phyloP scores from a whole-genome alignment of 768 basidiomycete species.

The Mycena latifolia region DNA sequence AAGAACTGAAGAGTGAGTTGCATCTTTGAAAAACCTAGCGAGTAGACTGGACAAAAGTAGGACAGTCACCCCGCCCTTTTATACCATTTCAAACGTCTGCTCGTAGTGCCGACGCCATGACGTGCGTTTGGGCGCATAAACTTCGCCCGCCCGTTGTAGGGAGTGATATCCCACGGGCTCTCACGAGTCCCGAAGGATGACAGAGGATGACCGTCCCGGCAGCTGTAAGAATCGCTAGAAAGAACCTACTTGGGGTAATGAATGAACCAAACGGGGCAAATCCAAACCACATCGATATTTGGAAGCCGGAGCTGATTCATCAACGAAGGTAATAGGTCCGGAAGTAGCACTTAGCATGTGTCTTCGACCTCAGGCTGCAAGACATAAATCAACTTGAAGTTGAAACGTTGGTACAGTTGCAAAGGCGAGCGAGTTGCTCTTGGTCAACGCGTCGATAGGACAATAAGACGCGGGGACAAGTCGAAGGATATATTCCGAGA shows the following conservation, averaged over 20 bases:
- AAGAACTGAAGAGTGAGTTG: slow-evolving; percentile 12
- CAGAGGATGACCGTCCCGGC: too few species aligned
- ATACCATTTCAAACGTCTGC: slow-evolving; percentile 15
- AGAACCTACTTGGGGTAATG: slow-evolving; percentile 7
- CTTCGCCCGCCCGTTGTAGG: background rate
- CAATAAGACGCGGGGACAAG: too few species aligned
- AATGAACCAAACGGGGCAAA: too few species aligned
- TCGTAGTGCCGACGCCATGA: background rate
- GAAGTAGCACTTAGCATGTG: too few species aligned
- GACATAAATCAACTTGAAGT: too few species aligned
- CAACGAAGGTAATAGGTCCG: too few species aligned
- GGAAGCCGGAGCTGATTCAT: background rate
- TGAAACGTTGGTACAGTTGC: too few species aligned
- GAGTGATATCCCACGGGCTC: slow-evolving; percentile 10
- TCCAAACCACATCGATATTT: too few species aligned
- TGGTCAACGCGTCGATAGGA: too few species aligned
- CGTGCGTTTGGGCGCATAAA: background rate
- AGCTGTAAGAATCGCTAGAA: background rate
- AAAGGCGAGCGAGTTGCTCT: too few species aligned
- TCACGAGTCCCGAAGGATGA: slow-evolving; percentile 10
- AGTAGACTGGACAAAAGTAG: background rate
- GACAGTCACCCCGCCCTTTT: background rate
- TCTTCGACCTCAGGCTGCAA: too few species aligned
- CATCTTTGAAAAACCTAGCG: slow-evolving; percentile 6
- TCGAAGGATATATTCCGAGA: too few species aligned